Evolutionary conservation across 345 rosid species (phyloP).

Genomic region (Lumnitzera littorea): DNA sequence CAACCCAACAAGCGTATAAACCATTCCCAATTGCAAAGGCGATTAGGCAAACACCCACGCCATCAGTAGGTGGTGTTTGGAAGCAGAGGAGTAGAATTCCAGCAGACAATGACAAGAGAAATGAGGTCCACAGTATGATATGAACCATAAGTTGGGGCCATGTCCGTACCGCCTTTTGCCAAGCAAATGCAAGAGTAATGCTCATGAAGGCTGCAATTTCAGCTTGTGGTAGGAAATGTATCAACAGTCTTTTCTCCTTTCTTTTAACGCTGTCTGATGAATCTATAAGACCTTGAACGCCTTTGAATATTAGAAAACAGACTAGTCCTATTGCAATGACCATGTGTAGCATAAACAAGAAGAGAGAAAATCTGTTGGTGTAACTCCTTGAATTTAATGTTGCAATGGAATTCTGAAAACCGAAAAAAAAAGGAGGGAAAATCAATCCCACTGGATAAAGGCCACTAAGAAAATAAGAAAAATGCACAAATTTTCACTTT

Average conservation of each 20-base stretch:
- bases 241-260: constrained; percentile 50
- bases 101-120: constrained; percentile 60
- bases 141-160: constrained; percentile 89
- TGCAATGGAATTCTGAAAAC: constrained; percentile 39
- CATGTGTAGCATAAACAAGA: constrained; percentile 66
- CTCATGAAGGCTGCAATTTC: constrained; percentile 78
- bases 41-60: constrained; percentile 67
- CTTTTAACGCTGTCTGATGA: constrained; percentile 41
- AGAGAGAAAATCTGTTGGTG: constrained; percentile 69
- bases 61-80: constrained; percentile 79
- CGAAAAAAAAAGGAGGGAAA: not conserved
- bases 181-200: constrained; percentile 70
- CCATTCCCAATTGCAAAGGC: constrained; percentile 82
- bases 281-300: constrained; percentile 64
- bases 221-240: constrained; percentile 71
- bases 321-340: constrained; percentile 58
- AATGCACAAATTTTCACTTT: not conserved
- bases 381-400: constrained; percentile 73
- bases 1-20: constrained; percentile 90
- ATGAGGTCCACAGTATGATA: constrained; percentile 79
- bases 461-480: not conserved
- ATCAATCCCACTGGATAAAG: not conserved
- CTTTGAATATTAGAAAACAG: constrained; percentile 77
- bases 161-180: constrained; percentile 73
- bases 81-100: constrained; percentile 92